Percentiles rank a stretch among this genome's conserved stretches.
These are phyloP conservation scores for Wickerhamomyces alni DNA, from an alignment of 805 yeast species.

Conservation along the genomic window DNA sequence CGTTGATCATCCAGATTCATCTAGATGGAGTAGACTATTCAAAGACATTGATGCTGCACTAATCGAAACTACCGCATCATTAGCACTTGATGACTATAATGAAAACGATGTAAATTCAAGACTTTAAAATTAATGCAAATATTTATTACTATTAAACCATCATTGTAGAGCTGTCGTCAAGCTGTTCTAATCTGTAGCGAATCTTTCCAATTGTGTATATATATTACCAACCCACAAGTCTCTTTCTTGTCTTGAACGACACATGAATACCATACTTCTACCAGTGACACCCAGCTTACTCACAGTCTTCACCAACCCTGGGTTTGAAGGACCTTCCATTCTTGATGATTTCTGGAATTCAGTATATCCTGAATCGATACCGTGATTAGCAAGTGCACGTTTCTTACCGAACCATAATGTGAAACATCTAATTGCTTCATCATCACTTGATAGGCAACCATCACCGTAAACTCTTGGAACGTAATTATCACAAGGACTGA, in stretches of 20 bases:
- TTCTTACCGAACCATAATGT: constrained; percentile 80
- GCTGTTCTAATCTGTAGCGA: no score
- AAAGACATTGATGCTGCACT: constrained; percentile 21
- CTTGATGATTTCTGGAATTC: constrained; percentile 1
- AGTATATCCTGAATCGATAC: background rate
- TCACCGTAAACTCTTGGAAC: constrained; percentile 72
- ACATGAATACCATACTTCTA: constrained; percentile 64
- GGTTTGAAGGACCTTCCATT: constrained; percentile 27
- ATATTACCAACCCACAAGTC: constrained; percentile 68
- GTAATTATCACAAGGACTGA: constrained; percentile 48
- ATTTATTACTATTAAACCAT: no score
- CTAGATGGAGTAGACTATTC: constrained; percentile 18
- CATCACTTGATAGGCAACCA: constrained; percentile 82
- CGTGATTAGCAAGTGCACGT: constrained; percentile 32
- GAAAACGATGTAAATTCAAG: background rate
- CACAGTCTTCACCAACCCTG: constrained; percentile 39
- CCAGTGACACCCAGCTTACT: constrained; percentile 63
- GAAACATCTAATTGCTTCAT: constrained; percentile 68
- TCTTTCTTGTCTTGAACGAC: constrained; percentile 75
- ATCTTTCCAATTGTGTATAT: constrained; percentile 30
- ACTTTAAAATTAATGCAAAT: background rate
- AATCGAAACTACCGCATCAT: constrained; percentile 6
- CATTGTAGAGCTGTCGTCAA: no score
- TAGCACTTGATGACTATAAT: background rate
- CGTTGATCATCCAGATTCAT: background rate